Base-by-base conservation (phyloP, 257 asterid species). In the Gentiana macrophylla region DNA sequence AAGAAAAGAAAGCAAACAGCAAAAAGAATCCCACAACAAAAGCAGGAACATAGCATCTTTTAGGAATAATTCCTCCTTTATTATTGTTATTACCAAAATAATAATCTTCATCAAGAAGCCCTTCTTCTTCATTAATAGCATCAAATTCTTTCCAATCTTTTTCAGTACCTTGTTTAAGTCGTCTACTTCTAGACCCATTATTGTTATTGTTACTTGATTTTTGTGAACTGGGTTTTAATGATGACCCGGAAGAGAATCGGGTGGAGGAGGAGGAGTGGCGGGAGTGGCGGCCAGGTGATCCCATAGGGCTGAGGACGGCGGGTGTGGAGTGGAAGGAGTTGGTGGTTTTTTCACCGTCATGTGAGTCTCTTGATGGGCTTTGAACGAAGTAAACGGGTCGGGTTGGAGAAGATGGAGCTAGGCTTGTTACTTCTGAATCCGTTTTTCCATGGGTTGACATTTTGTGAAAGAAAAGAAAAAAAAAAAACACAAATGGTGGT, bases 281-380 rank as follows among this genome's bases (percentile, higher is more conserved):
- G 3, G 98, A 86, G n/a, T 86, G 96, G 24, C 79, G 96, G 12
- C 96, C 96, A 41, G 98, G 98, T 0, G 98, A 90, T 1, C 91
- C 98, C 85, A 79, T 69, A 10, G 98, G 96, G 67, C 94, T 84
- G 50, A 82, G 72, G 0, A 82, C 74, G 6, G 98, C 74, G 6
- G 98, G 98, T 7, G 96, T 91, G 3, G 96, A 91, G 57, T 83
- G 98, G 72, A 87, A 87, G 0, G 98, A 91, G 49, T 87, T 82
- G 1, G 94, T 80, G 3, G 98, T 90, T 78, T 90, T 90, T 61
- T 86, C 97, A 1, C 98, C 96, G 47, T 90, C 98, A 65, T 90
- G 96, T 0, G 98, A 86, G 72, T 91, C 98, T 56, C 98, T 52
- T 9, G 98, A 91, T 32, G 98, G 96, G 48, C 94, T 82, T 67